Conservation (phyloP, 768 basidiomycete genomes). For the Psilocybe subaeruginosa region DNA sequence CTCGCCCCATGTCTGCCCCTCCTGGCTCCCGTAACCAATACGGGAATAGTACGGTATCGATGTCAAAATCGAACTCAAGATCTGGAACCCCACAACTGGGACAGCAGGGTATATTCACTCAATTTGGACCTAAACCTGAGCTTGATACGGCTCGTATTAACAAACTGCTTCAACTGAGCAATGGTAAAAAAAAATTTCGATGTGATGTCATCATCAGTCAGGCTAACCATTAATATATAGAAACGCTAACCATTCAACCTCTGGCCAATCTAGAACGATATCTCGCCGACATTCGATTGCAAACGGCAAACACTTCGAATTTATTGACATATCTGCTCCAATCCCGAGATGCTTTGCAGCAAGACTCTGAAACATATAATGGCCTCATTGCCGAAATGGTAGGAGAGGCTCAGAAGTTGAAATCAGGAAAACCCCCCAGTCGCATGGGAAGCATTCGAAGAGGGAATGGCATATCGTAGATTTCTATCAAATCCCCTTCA, state of each 20-base stretch:
- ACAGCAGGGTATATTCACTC: slow-evolving; percentile 36
- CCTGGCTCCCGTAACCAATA: slow-evolving; percentile 57
- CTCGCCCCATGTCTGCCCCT: slow-evolving; percentile 81
- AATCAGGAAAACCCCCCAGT: slow-evolving; percentile 52
- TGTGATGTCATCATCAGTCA: background rate
- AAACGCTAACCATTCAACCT: slow-evolving; percentile 72
- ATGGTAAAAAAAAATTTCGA: too few relatives aligned
- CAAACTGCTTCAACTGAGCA: slow-evolving; percentile 57
- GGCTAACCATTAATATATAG: slow-evolving; percentile 38
- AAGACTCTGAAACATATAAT: slow-evolving; percentile 90
- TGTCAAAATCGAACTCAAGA: slow-evolving; percentile 50
- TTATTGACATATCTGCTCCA: slow-evolving; percentile 84
- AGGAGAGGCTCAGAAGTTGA: slow-evolving; percentile 87
- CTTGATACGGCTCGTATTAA: slow-evolving; percentile 70
- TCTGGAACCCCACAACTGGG: slow-evolving; percentile 52
- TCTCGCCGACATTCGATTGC: slow-evolving; percentile 66
- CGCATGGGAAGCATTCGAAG: slow-evolving; percentile 43
- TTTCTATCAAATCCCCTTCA: too few relatives aligned
- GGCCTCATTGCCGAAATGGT: slow-evolving; percentile 90
- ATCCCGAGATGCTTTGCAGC: slow-evolving; percentile 77
- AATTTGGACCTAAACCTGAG: slow-evolving; percentile 78
- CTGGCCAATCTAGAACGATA: slow-evolving; percentile 66
- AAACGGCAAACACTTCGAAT: slow-evolving; percentile 76
- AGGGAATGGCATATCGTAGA: slow-evolving; percentile 47
- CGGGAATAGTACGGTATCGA: slow-evolving; percentile 30